Evolutionary conservation across 2,329 filamentous ascomycete genomes (phyloP), one percentile per base, ranked within the genome.

Genomic region (Botryosphaeria dothidea): DNA sequence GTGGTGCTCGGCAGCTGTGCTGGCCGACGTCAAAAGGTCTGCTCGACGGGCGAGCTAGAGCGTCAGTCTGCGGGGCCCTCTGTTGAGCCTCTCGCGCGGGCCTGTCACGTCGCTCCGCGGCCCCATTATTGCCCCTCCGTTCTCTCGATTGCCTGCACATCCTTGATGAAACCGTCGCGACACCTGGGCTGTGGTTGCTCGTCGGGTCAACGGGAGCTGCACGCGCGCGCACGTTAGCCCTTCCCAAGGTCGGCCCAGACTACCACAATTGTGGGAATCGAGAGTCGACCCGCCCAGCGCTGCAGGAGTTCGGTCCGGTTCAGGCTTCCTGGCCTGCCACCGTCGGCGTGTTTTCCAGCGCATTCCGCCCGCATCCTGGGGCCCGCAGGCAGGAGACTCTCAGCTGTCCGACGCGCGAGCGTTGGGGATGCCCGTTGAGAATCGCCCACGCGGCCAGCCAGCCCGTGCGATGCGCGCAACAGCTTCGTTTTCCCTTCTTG

Each of bases 271-370:
- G 49, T 63, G 61, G 49, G 25, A 41, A 25, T 29, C 61, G 23
- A 46, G 11, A 31, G 17, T 34, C 25, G 46, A 31, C 60, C 60
- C 43, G 46, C 48, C 31, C 13, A 31, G 19, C 23, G n/a, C 36
- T 56, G 61, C 61, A 64, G 61, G 51, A 60, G 56, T 60, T 60
- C 56, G 56, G 56, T 45, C 56, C 61, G 48, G 61, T 38, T 51
- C 48, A 29, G 48, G 29, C 34, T 34, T 15, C 17, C 46, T 17
- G 43, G 25, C 61, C 36, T 36, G 31, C 9, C 60, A 29, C 21
- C 4, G 23, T 45, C 46, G 60, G 60, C 27, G 15, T 17, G 8
- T 43, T 31, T 3, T 17, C 60, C 34, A 63, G 21, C 27, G 34
- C 34, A 41, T 19, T 46, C 25, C 38, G 27, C 27, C 45, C 36